Base-by-base conservation (phyloP, 495 filamentous ascomycete species). In the Alectoria sarmentosa region DNA sequence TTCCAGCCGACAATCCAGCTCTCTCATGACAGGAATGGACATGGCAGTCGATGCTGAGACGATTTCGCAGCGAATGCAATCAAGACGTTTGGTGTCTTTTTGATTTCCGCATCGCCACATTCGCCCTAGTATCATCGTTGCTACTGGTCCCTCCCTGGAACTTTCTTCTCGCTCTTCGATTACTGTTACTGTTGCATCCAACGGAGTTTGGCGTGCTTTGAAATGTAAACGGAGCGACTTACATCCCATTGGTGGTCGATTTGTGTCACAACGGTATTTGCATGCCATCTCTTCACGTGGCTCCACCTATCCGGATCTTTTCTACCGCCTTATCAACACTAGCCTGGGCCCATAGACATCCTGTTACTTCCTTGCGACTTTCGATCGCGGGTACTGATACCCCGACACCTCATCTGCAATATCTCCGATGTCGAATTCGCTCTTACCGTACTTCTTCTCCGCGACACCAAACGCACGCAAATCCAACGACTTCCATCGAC, bases 51-150 rank as follows among this genome's bases (percentile, higher is more conserved):
- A 79, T 69, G 65, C 81, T 73, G 74, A 84, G 75, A 63, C 86
- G 74, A 62, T 82, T 70, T 73, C 78, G 74, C 59, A 78, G 73
- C 83, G 87, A 59, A 76, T 78, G 36, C 79, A 81, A 63, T 81
- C 83, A 55, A 82, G 88, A 67, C 86, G 88, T 39, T 88, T 90
- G 86, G 86, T 84, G 66, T 90, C 88, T 8, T 90, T 88, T 72
- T 91, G 75, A 60, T 32, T 6, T 55, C 26, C 46, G 38, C 30
- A 60, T 38, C 36, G 42, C 32, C 55, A 58, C 49, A 11, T 17
- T 36, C 4, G 36, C 19, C 17, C 32, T n/a, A 60, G n/a, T 44
- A 13, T 34, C 34, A 34, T 4, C 39, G 54, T 32, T 26, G 26
- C 42, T 49, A 37, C 59, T 60, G 56, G 62, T 36, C 5, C 37